Evolutionary conservation across 768 basidiomycete genomes (phyloP), one percentile per base, ranked within the genome.

Genomic region (Lactarius akahatsu): DNA sequence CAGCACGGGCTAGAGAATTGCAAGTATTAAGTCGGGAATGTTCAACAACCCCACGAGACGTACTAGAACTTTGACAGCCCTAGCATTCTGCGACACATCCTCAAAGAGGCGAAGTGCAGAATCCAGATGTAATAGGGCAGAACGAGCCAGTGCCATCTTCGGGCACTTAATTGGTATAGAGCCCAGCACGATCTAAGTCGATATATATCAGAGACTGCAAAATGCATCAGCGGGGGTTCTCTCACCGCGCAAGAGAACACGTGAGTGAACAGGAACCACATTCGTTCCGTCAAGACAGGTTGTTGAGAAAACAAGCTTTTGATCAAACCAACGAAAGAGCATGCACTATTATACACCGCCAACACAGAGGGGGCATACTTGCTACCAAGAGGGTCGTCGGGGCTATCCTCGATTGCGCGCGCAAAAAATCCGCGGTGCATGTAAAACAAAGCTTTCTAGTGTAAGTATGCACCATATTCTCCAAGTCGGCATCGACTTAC

Each of bases 341-440:
- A 86, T 28, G 88, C 87, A 67, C 86, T 86, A n/a, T 78, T 80
- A 74, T 89, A 88, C 2, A 86, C 88, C 1, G 88, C 86, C 58
- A 90, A 75, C 6, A 89, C 87, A 4, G 88, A 89, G 23, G 81
- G 84, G 4, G 84, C 83, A 71, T 85, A 90, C 72, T 84, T 88
- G 78, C 86, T 86, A 4, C 86, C 84, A 77, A 89, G 84, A 5
- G 87, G 87, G 73, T 90, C 88, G 8, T 74, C 76, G 0, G 86
- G 83, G 63, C 75, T 81, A 67, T 88, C 87, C 71, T 87, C 86
- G 63, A 90, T 74, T 0, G 88, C 87, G 64, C 85, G 84, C 1
- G 87, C 88, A 72, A 90, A 90, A 78, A 86, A 90, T 7, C 87
- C 87, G 57, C 88, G 82, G 74, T 90, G 88, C 81, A 90, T 86